Evolutionary conservation across 805 yeast genomes (phyloP), one percentile per base, ranked within the genome.

Genomic region (Starmera quercuum): DNA sequence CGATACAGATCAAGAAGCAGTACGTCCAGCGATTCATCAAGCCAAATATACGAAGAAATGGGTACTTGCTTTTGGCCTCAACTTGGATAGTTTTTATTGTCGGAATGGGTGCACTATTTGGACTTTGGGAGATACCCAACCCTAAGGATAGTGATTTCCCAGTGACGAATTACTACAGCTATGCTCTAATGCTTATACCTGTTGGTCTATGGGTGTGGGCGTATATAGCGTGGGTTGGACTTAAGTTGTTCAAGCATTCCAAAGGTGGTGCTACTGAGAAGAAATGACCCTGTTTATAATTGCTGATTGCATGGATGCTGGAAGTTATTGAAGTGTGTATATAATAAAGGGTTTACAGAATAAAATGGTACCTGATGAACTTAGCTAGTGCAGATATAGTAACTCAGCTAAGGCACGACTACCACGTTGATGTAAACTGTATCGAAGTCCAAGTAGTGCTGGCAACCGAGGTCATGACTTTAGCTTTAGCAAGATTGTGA

Each of bases 211-310:
- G 83, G 83, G 53, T 75, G 5, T 83, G 95, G 94, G 74, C 87
- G 27, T 58, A 76, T 8, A 59, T 71, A 4, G 74, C 87, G 9
- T 84, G 95, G 95, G 64, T 77, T 29, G 88, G 92, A 24, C 66
- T 83, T 70, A 84, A 84, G 54, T 59, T 83, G 36, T 84, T 84
- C 57, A 64, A 86, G 36, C 92, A 84, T 50, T 80, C 92, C 16
- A 80, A 76, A 44, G 86, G 86, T 7, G 69, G 73, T 17, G 66
- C 27, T 11, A 13, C 26, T 23, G 26, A n/a, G n/a, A n/a, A n/a
- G n/a, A n/a, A n/a, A n/a, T n/a, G n/a, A n/a, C n/a, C n/a, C n/a
- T n/a, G n/a, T n/a, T n/a, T n/a, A n/a, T n/a, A n/a, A n/a, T n/a
- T n/a, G n/a, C n/a, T n/a, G n/a, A n/a, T n/a, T n/a, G n/a, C n/a